phyloP scores from a whole-genome alignment of 2,329 filamentous ascomycete genomes.

The Xylaria sp. region DNA sequence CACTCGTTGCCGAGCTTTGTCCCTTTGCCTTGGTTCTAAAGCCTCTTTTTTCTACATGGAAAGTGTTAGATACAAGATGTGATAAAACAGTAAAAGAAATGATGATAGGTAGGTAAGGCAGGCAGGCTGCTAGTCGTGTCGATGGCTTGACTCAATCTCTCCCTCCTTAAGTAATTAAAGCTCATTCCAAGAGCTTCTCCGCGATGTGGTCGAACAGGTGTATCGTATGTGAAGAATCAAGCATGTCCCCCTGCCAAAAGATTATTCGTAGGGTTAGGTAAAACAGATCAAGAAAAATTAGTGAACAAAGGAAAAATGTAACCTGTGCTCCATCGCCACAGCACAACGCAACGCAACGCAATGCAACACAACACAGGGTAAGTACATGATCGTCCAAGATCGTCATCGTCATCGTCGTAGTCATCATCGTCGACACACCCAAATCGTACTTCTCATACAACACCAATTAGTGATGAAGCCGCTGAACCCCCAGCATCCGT shows the following conservation, averaged over 20 bases:
- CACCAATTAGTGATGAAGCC: conserved; percentile 8
- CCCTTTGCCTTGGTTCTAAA: conserved; percentile 23
- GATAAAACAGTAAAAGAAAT: conserved; percentile 23
- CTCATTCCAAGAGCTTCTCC: conserved; percentile 14
- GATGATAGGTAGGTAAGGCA: conserved; percentile 7
- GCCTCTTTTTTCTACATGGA: conserved; percentile 36
- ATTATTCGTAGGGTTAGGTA: background rate
- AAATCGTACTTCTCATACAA: conserved; percentile 14
- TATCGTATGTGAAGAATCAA: conserved; percentile 29
- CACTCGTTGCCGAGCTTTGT: conserved; percentile 27
- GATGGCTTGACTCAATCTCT: conserved; percentile 5
- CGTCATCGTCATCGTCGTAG: conserved; percentile 16
- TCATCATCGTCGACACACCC: conserved; percentile 14
- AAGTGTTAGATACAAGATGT: conserved; percentile 32
- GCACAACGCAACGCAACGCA: background rate
- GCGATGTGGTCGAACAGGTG: conserved; percentile 31
- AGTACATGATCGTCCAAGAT: conserved; percentile 28
- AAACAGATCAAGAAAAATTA: conserved; percentile 6
- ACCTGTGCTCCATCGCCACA: conserved; percentile 19
- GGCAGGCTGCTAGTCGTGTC: conserved; percentile 3
- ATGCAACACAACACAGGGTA: background rate
- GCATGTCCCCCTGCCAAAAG: background rate
- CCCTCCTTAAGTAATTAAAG: background rate
- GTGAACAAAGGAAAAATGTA: conserved; percentile 29
- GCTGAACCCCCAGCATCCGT: conserved; percentile 24